Base-by-base conservation (phyloP, 2,329 filamentous ascomycete genomes). In the Didymella keratinophila region DNA sequence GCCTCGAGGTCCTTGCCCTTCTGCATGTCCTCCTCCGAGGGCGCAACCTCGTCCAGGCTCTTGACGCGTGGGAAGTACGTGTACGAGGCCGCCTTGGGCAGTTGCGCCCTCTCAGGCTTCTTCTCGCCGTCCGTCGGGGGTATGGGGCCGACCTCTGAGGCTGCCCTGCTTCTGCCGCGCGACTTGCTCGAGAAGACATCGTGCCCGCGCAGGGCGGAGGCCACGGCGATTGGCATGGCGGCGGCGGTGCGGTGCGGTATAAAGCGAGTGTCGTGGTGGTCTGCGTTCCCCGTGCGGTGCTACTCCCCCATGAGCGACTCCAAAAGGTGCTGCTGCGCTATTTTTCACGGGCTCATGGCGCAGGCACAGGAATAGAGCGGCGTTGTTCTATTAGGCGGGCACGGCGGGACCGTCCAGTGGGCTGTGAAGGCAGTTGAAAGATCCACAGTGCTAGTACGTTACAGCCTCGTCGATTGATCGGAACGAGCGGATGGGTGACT, bases 51-150 rank as follows among this genome's bases (percentile, higher is more conserved):
- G 49, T 74, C 68, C 37, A 76, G 61, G 52, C 76, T 71, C 54
- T 77, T 76, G 28, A 77, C 73, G 8, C 66, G 68, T 11, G 76
- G 75, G 47, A 78, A 77, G 69, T 78, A 77, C 44, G 76, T 78
- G 64, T 78, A 78, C 42, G 73, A 76, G 27, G 76, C 76, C 32
- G 76, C 73, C 56, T 77, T 77, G 52, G 75, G 73, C 46, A 78
- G 62, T 57, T 72, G 66, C 21, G 63, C 63, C 50, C 66, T 49
- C 37, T 74, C 71, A 5, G 64, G 66, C 20, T 66, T 53, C 52
- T 53, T 53, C 37, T 60, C 58, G 47, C 44, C 34, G 39, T 60
- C 61, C 42, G 61, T 64, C 23, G 68, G 68, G 11, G 67, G 64
- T 46, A 61, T 61, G 4, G 68, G 69, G 21, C 58, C 66, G 25